Percentiles rank a stretch among this genome's conserved stretches.
phyloP scores from a whole-genome alignment of 768 basidiomycete genomes.

The Postia placenta region DNA sequence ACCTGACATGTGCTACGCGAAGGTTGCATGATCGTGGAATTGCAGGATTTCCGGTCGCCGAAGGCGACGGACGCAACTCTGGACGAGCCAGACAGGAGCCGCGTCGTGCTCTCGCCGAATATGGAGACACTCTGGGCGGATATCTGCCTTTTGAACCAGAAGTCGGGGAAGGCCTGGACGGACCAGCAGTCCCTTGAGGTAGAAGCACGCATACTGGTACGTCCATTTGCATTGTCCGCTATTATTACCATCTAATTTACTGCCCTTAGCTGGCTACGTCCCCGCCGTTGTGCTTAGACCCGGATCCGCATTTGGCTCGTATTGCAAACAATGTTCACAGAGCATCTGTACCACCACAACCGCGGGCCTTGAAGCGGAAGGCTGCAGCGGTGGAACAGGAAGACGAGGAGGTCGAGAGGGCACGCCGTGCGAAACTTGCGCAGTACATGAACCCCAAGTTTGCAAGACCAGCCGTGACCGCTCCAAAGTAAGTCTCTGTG shows the following conservation, averaged over 20 bases:
- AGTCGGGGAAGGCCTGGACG: slow-evolving; percentile 52
- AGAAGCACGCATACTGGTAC: slow-evolving; percentile 68
- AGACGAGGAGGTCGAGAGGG: slow-evolving; percentile 72
- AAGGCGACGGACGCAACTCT: slow-evolving; percentile 49
- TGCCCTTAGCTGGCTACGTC: slow-evolving; percentile 60
- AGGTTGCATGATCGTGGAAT: slow-evolving; percentile 86
- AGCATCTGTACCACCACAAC: slow-evolving; percentile 67
- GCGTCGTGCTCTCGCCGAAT: slow-evolving; percentile 73
- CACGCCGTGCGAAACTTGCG: slow-evolving; percentile 66
- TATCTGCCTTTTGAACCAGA: slow-evolving; percentile 63
- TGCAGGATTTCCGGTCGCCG: slow-evolving; percentile 68
- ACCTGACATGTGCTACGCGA: not conserved
- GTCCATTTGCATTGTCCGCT: slow-evolving; percentile 40
- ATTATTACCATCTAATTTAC: not conserved
- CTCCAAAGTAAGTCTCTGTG: slow-evolving; percentile 41
- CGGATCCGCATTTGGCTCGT: slow-evolving; percentile 69
- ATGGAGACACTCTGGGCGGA: slow-evolving; percentile 77
- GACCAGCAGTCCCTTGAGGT: slow-evolving; percentile 69
- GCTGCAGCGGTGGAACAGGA: slow-evolving; percentile 63
- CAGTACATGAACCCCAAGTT: slow-evolving; percentile 69
- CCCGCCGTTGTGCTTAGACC: slow-evolving; percentile 73
- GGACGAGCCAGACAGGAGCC: slow-evolving; percentile 55
- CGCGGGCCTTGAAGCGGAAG: slow-evolving; percentile 72
- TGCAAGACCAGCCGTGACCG: slow-evolving; percentile 30
- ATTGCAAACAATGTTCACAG: slow-evolving; percentile 70